Evolutionary conservation across 495 filamentous ascomycete genomes (phyloP).

Genomic region (Penicillium samsonianum): DNA sequence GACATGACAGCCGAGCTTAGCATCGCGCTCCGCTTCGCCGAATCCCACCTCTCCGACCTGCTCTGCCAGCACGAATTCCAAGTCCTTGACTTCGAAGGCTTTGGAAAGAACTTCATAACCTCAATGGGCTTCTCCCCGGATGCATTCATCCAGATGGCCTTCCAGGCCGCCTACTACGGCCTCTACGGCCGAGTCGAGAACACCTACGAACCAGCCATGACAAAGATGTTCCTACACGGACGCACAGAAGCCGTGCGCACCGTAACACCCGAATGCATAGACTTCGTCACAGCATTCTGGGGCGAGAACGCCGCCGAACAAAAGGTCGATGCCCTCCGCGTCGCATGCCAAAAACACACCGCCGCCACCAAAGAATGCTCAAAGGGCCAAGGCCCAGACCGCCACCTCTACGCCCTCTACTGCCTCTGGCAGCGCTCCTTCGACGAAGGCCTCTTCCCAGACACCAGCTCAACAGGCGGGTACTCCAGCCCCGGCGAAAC

Average conservation of each 20-base stretch:
- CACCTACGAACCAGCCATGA: conserved; percentile 98
- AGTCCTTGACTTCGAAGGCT: conserved; percentile 83
- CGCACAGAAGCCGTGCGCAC: conserved; percentile 91
- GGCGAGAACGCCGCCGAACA: conserved; percentile 77
- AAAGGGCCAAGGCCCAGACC: conserved; percentile 89
- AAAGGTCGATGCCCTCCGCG: conserved; percentile 82
- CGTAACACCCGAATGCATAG: conserved; percentile 75
- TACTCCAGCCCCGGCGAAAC: conserved; percentile 53
- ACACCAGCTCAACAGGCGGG: conserved; percentile 57
- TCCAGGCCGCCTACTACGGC: conserved; percentile 97
- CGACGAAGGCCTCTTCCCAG: conserved; percentile 66
- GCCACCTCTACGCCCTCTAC: conserved; percentile 92
- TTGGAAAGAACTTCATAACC: conserved; percentile 97
- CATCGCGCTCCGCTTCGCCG: conserved; percentile 90
- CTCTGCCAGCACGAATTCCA: conserved; percentile 97
- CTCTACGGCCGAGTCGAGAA: conserved; percentile 93
- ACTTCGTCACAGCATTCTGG: conserved; percentile 95
- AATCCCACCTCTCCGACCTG: conserved; percentile 90
- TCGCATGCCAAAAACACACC: conserved; percentile 80
- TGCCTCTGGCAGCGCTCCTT: conserved; percentile 91
- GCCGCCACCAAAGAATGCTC: conserved; percentile 81
- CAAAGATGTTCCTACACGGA: conserved; percentile 88
- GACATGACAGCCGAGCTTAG: conserved; percentile 92
- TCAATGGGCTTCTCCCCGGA: conserved; percentile 96
- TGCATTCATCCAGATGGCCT: conserved; percentile 98